Base-by-base conservation (phyloP, 345 rosid genomes). In the Eucalyptus curtisii region DNA sequence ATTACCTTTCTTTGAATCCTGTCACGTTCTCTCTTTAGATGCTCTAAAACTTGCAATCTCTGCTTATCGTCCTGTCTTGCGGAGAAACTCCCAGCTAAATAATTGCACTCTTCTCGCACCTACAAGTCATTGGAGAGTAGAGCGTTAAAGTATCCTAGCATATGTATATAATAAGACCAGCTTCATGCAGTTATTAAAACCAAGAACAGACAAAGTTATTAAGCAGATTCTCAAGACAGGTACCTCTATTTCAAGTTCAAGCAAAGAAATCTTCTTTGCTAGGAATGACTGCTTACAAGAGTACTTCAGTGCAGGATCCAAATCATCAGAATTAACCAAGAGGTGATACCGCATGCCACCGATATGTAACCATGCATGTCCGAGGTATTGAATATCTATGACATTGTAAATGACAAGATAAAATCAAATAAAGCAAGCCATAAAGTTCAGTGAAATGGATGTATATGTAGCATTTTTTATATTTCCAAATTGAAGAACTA, bases 281-380 rank as follows among this genome's bases (percentile, higher is more conserved):
- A 95, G 49, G 49, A 90, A 92, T 37, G 92, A 89, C 87, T 93
- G 90, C 92, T 96, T 97, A 92, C 90, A 94, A 61, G 93, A 91
- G 88, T 94, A 95, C 91, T 96, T 96, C 93, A 91, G 88, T 87
- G 95, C 95, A 88, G 99, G 99, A 93, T 97, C 99, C 89, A 96
- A 86, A 91, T 91, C 95, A 93, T 94, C 95, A 89, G 92, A 87
- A 86, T 92, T 85, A 90, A 92, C 93, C 93, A 97, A 92, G 89
- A 96, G 99, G 91, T 89, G 90, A 90, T 94, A 95, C 79, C 98
- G 98, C 88, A 97, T 89, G 40, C 91, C 95, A 55, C 99, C 99
- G 88, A 97, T 95, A 86, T 90, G 90, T 81, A 96, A 86, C 99
- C 99, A 97, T 37, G 94, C 95, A 90, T 89, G 89, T 80, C 98